A percentile compares a stretch with the other conserved stretches of the same genome.
These are phyloP conservation scores for Wickerhamiella spandovensis DNA, from an alignment of 805 yeast genomes.

Conservation along the genomic window DNA sequence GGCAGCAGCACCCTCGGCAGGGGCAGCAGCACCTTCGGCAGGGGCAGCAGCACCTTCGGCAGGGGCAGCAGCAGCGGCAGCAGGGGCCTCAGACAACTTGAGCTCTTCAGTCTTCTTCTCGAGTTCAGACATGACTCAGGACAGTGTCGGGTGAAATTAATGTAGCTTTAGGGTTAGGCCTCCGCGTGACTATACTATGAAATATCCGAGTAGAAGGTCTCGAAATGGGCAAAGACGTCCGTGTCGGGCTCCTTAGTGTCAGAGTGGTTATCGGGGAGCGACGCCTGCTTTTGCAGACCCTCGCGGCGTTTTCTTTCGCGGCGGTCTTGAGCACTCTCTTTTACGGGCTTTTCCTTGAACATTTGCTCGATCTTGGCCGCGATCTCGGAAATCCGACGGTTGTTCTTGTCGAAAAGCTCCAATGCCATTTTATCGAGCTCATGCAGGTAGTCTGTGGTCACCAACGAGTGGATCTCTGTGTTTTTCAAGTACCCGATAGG, in stretches of 20 bases:
- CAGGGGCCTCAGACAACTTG: conserved; percentile 3
- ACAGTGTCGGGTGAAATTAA: not conserved
- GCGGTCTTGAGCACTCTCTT: not conserved
- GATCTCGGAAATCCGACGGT: conserved; percentile 39
- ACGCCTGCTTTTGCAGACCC: conserved; percentile 19
- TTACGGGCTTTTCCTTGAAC: not conserved
- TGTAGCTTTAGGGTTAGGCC: not conserved
- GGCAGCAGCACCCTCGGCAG: conserved; percentile 4
- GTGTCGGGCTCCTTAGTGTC: too few species aligned
- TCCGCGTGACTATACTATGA: too few species aligned
- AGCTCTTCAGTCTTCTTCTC: conserved; percentile 18
- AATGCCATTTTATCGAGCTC: conserved; percentile 41
- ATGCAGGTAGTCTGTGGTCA: conserved; percentile 37
- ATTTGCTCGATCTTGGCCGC: conserved; percentile 8
- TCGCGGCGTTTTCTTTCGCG: conserved; percentile 39
- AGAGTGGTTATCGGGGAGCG: not conserved
- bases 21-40: not conserved
- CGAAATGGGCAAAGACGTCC: too few species aligned
- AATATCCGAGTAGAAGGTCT: too few species aligned
- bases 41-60: not conserved
- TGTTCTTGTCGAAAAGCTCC: conserved; percentile 57
- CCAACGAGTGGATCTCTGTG: conserved; percentile 30
- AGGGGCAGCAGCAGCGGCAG: conserved; percentile 4
- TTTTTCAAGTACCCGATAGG: conserved; percentile 52
- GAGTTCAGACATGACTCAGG: conserved; percentile 9